Conservation (phyloP, 805 yeast species). For the Starmerella bacillaris region DNA sequence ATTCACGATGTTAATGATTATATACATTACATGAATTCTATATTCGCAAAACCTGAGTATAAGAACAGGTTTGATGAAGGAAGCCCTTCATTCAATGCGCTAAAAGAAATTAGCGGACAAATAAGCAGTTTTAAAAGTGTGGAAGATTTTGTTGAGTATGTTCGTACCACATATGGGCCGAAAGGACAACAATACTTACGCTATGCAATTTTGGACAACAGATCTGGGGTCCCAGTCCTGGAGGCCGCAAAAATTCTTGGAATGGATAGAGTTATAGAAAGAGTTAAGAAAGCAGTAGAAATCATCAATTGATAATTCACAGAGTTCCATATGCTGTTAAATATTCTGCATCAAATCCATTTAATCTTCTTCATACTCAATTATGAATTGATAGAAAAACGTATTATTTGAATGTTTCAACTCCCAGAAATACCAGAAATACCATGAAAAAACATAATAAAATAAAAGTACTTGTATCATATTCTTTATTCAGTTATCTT, state of each 20-base stretch:
- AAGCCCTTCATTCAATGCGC: conserved; percentile 3
- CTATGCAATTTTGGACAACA: conserved; percentile 50
- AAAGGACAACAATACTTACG: conserved; percentile 28
- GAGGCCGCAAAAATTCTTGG: conserved; percentile 38
- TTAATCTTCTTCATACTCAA: too few species aligned
- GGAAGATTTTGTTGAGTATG: background rate
- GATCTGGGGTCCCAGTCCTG: conserved; percentile 53
- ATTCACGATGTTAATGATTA: conserved; percentile 41
- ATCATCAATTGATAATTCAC: background rate
- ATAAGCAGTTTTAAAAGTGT: conserved; percentile 3
- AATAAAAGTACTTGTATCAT: too few species aligned
- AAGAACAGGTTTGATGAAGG: conserved; percentile 6
- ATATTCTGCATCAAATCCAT: too few species aligned
- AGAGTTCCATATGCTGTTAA: background rate
- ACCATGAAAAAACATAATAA: too few species aligned
- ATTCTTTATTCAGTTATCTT: too few species aligned
- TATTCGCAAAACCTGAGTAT: conserved; percentile 5
- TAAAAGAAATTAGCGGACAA: conserved; percentile 1
- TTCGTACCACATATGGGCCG: conserved; percentile 7
- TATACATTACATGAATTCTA: conserved; percentile 23
- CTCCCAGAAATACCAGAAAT: too few species aligned
- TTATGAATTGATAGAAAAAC: too few species aligned
- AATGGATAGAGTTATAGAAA: conserved; percentile 14
- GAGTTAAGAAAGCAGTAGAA: conserved; percentile 1
- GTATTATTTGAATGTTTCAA: too few species aligned